Evolutionary conservation across 208 protist genomes (phyloP).

Genomic region (Phytomonas sp.): DNA sequence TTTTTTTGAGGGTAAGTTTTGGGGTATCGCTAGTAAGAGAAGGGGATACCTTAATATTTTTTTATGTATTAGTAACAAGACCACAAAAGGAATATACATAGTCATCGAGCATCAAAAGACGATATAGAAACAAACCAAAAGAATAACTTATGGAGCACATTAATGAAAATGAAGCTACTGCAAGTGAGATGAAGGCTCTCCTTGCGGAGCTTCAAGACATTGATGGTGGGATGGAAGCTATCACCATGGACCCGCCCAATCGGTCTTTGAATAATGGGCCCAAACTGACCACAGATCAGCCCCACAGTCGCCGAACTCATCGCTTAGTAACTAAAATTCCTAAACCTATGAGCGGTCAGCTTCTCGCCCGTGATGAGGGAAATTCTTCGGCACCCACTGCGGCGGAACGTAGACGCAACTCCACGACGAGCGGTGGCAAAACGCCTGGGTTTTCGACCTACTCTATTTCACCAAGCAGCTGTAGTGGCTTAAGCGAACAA

Average conservation of each 20-base stretch:
- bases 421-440: neutral
- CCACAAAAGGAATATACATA: neutral
- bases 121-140: neutral
- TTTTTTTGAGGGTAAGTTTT: neutral
- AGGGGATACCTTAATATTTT: neutral
- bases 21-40: neutral
- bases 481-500: neutral
- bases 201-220: slow-evolving; percentile 52
- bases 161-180: slow-evolving; percentile 16
- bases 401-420: neutral
- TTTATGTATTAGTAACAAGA: neutral
- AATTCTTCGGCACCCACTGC: neutral
- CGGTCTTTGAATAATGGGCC: neutral
- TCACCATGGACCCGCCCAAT: neutral
- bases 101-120: neutral
- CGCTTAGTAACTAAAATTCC: neutral
- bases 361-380: neutral
- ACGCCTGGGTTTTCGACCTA: neutral
- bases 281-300: neutral
- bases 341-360: neutral
- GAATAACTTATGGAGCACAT: neutral
- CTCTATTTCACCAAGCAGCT: neutral
- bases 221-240: slow-evolving; percentile 7
- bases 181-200: slow-evolving; percentile 42
- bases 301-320: neutral